phyloP scores from a whole-genome alignment of 1,139 yeast species.

The Zygoascus sp. region DNA sequence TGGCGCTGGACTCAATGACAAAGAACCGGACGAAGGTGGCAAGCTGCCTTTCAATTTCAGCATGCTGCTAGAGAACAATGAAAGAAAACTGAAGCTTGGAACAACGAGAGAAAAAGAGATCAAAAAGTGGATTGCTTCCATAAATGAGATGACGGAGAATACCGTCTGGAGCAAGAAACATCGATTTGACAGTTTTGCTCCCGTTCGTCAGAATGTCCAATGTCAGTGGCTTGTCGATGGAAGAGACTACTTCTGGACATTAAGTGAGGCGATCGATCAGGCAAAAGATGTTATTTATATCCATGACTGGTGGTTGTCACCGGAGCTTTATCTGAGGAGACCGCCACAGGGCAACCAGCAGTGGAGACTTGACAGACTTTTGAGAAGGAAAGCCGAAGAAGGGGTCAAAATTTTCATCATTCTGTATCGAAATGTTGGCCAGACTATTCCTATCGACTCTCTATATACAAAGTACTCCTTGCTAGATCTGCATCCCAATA shows the following conservation, averaged over 20 bases:
- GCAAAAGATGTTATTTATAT: constrained; percentile 92
- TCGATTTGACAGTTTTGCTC: constrained; percentile 89
- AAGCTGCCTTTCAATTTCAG: constrained; percentile 31
- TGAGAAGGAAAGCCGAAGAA: constrained; percentile 86
- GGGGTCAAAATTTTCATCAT: constrained; percentile 93
- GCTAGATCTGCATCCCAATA: constrained; percentile 76
- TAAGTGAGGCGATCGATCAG: constrained; percentile 85
- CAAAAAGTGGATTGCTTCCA: constrained; percentile 70
- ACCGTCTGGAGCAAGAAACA: constrained; percentile 70
- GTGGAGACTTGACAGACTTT: constrained; percentile 83
- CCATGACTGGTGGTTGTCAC: constrained; percentile 99
- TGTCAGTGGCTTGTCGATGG: constrained; percentile 99
- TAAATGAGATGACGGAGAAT: constrained; percentile 61
- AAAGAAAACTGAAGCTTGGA: constrained; percentile 68
- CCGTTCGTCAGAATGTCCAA: constrained; percentile 74
- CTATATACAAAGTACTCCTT: constrained; percentile 91
- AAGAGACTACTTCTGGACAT: constrained; percentile 94
- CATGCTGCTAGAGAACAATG: constrained; percentile 72
- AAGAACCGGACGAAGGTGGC: constrained; percentile 17
- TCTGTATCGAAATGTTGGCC: constrained; percentile 91
- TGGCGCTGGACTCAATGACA: constrained; percentile 7
- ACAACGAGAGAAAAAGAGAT: constrained; percentile 71
- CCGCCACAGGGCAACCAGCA: constrained; percentile 96
- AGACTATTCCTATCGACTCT: constrained; percentile 91
- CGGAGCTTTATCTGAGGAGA: constrained; percentile 85